Evolutionary conservation across 441 rosid genomes (phyloP).

Genomic region (Geranium incanum): DNA sequence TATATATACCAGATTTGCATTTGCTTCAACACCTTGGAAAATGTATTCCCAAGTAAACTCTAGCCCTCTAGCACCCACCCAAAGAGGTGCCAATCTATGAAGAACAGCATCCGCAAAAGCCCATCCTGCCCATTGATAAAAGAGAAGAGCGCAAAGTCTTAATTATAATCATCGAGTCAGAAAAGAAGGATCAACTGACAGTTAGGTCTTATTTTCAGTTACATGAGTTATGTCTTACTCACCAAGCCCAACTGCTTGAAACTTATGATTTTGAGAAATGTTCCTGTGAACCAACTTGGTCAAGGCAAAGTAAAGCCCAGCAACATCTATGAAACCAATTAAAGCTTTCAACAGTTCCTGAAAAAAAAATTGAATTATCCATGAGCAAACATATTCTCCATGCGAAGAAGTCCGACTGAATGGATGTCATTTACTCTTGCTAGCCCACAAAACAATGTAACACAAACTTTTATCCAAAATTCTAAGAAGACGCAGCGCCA

Average conservation of each 20-base stretch:
- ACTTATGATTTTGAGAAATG: conserved; percentile 90
- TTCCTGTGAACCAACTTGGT: conserved; percentile 87
- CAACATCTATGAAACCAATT: conserved; percentile 87
- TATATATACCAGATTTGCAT: conserved; percentile 68
- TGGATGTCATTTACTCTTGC: background rate
- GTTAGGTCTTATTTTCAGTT: too few species aligned
- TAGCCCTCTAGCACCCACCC: conserved; percentile 92
- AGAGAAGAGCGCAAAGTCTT: conserved; percentile 1
- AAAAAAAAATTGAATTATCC: conserved; percentile 8
- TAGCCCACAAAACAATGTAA: background rate
- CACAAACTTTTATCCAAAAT: background rate
- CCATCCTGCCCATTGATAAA: conserved; percentile 54
- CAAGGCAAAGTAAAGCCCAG: conserved; percentile 80
- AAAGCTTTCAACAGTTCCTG: conserved; percentile 87
- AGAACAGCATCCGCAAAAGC: conserved; percentile 87
- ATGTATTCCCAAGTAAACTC: conserved; percentile 92
- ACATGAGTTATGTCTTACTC: too few species aligned
- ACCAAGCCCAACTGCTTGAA: conserved; percentile 97
- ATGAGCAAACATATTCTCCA: background rate
- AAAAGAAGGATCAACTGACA: too few species aligned
- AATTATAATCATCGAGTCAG: background rate
- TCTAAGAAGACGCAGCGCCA: background rate
- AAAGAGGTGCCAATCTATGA: conserved; percentile 84
- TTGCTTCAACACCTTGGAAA: conserved; percentile 90
- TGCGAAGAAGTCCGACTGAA: background rate